Evolutionary conservation across 2,329 filamentous ascomycete species (phyloP).

Genomic region (Aspergillus fischeri): DNA sequence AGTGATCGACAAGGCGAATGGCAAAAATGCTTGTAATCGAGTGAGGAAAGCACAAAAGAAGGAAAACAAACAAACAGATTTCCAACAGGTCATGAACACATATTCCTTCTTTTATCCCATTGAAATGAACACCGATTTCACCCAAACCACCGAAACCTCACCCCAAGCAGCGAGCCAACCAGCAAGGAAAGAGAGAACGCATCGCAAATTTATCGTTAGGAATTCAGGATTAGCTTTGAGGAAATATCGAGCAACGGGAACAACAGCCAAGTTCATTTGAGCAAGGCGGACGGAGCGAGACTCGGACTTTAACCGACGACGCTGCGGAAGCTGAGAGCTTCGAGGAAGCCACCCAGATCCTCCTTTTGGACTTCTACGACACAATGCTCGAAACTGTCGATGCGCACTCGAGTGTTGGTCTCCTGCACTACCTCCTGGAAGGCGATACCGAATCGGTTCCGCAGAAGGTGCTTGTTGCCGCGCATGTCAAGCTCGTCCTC

Average conservation of each 20-base stretch:
- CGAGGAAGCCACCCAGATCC: constrained; percentile 83
- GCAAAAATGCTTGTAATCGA: constrained; percentile 6
- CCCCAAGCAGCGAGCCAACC: constrained; percentile 7
- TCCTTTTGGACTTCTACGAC: constrained; percentile 98
- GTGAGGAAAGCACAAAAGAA: constrained; percentile 1
- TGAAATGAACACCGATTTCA: constrained; percentile 6
- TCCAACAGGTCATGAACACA: constrained; percentile 20
- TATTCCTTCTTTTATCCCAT: constrained; percentile 8
- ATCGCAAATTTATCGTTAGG: constrained; percentile 5
- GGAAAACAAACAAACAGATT: constrained; percentile 12
- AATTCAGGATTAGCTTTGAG: constrained; percentile 1
- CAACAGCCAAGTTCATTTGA: neutral
- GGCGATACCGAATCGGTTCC: constrained; percentile 88
- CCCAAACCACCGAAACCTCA: constrained; percentile 6
- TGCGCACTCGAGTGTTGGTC: constrained; percentile 81
- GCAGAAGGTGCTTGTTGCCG: constrained; percentile 63
- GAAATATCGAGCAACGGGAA: neutral
- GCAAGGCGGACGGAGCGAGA: neutral
- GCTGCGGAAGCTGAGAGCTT: constrained; percentile 85
- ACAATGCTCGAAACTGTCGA: constrained; percentile 96
- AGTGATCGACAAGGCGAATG: neutral
- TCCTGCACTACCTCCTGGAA: constrained; percentile 94
- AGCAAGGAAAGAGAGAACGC: constrained; percentile 1
- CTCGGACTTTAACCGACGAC: constrained; percentile 56
- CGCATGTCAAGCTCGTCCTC: constrained; percentile 54